Evolutionary conservation across 1,139 yeast species (phyloP).

Genomic region (Blastobotrys petasosporus): DNA sequence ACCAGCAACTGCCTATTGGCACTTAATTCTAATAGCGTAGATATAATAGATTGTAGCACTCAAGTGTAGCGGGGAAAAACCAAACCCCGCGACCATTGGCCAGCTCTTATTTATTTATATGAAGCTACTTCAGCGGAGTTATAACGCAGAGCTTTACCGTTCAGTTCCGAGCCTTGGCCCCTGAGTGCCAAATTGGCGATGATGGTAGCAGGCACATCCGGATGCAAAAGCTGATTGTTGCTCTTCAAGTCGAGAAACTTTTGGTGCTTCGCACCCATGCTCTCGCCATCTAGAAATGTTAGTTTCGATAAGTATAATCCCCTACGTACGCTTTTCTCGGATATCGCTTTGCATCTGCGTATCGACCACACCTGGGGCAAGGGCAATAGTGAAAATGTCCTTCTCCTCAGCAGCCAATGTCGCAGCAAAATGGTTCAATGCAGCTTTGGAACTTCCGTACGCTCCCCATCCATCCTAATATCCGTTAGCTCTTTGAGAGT

Average conservation of each 20-base stretch:
- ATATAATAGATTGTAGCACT: no score
- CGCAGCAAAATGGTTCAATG: conserved; percentile 65
- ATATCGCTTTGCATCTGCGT: conserved; percentile 80
- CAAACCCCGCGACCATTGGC: not conserved
- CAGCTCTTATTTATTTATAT: conserved; percentile 8
- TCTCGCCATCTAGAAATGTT: conserved; percentile 36
- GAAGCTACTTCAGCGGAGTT: conserved; percentile 38
- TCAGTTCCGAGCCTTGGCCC: conserved; percentile 35
- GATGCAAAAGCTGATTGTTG: conserved; percentile 50
- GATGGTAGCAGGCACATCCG: conserved; percentile 64
- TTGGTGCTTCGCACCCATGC: conserved; percentile 53
- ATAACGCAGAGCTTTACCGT: conserved; percentile 62
- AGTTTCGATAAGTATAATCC: not conserved
- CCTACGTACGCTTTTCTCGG: conserved; percentile 42
- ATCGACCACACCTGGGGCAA: conserved; percentile 93
- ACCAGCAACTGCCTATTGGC: no score
- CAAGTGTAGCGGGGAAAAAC: not conserved
- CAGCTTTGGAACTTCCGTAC: conserved; percentile 87
- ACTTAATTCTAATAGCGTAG: no score
- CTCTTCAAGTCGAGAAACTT: conserved; percentile 57
- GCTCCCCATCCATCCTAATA: conserved; percentile 70
- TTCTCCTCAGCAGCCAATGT: conserved; percentile 65
- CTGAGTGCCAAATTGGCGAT: conserved; percentile 56
- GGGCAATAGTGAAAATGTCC: conserved; percentile 52
- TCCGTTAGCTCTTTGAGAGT: conserved; percentile 6